Conservation (phyloP, 805 yeast genomes). For the Dipodascus geniculatus region DNA sequence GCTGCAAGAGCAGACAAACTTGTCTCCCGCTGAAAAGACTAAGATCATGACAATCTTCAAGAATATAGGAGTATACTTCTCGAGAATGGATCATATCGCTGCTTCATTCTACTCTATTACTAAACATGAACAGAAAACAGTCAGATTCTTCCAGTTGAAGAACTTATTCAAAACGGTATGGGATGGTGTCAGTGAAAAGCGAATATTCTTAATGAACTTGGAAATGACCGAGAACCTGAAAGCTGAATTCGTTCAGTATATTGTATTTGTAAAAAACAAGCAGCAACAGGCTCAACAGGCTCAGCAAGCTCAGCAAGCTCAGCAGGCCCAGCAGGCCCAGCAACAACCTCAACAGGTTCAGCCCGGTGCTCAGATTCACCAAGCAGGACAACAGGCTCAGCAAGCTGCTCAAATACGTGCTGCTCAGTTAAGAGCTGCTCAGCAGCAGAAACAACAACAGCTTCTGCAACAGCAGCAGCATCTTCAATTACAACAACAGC, state of each 20-base stretch:
- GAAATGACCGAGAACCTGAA: constrained; percentile 60
- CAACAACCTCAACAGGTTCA: background rate
- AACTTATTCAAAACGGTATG: constrained; percentile 66
- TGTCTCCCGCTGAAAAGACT: constrained; percentile 16
- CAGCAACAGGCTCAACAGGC: constrained; percentile 14
- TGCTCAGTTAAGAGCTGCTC: constrained; percentile 5
- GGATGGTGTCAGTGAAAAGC: constrained; percentile 50
- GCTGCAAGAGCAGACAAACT: constrained; percentile 32
- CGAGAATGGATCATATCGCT: constrained; percentile 58
- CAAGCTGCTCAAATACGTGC: constrained; percentile 8
- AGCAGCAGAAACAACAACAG: background rate
- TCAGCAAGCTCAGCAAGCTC: background rate
- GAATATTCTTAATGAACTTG: constrained; percentile 58
- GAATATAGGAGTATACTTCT: background rate
- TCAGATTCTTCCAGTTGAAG: constrained; percentile 65
- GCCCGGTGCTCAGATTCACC: background rate
- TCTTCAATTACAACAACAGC: background rate
- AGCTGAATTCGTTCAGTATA: constrained; percentile 60
- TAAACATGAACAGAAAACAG: constrained; percentile 63
- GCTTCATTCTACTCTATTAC: constrained; percentile 72
- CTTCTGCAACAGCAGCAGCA: background rate
- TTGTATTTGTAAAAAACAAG: constrained; percentile 62
- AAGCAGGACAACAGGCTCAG: background rate
- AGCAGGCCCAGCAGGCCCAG: background rate
- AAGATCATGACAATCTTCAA: background rate